Conservation (phyloP, 106 monocot species). For the Gastrodia elata region DNA sequence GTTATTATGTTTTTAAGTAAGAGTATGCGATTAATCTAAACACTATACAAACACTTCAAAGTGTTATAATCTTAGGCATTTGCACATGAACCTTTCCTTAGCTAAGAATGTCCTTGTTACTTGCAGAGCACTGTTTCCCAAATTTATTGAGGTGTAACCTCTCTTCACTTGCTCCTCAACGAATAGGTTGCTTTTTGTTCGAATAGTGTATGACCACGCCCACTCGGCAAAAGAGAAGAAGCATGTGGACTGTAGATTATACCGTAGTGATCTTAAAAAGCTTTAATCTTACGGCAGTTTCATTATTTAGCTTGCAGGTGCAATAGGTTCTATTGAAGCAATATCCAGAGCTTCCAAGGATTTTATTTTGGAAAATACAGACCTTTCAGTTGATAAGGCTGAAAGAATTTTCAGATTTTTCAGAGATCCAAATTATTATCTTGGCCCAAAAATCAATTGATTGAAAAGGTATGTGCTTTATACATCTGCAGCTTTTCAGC, state of each 20-base stretch:
- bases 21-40: too few relatives aligned
- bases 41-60: too few relatives aligned
- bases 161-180: too few relatives aligned
- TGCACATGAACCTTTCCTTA: background rate
- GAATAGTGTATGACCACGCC: too few relatives aligned
- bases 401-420: conserved; percentile 80
- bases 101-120: background rate
- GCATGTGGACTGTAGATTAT: too few relatives aligned
- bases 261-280: too few relatives aligned
- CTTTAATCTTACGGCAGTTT: too few relatives aligned
- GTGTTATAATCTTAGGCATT: too few relatives aligned
- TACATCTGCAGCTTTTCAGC: background rate
- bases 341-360: conserved; percentile 76
- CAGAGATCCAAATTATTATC: conserved; percentile 70
- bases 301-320: conserved; percentile 63
- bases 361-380: conserved; percentile 78
- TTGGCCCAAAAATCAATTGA: conserved; percentile 52
- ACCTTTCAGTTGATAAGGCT: conserved; percentile 85
- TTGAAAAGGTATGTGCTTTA: background rate
- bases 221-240: too few relatives aligned
- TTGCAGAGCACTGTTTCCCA: background rate
- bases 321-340: conserved; percentile 84
- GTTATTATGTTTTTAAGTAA: too few relatives aligned
- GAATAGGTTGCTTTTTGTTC: too few relatives aligned
- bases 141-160: too few relatives aligned